Base-by-base conservation (phyloP, 208 protist species). In the Crithidia acanthocephali region DNA sequence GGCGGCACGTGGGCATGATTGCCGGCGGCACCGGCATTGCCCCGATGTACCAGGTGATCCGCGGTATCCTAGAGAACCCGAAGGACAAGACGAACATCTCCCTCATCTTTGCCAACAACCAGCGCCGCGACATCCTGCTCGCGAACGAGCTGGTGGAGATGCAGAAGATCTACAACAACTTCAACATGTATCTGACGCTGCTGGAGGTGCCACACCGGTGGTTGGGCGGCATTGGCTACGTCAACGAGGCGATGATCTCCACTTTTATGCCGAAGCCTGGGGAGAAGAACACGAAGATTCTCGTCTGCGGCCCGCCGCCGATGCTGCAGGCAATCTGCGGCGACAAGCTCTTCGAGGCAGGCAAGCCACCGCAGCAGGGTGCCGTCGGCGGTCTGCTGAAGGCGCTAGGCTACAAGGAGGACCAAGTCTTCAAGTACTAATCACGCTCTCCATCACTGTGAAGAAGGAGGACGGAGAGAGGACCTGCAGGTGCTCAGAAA, bases 11-110 rank as follows among this genome's bases (percentile, higher is more conserved):
- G 5, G 93, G 92, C 48, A 97, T 98, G 92, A 88, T 98, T 13
- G 89, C 88, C 2, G 84, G 84, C 22, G 96, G 96, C 37, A 98
- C 93, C 32, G 96, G 94, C 69, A 98, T 98, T 65, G 81, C 95
- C 13, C 94, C 96, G 16, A 94, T 97, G 83, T 93, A 93, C 65
- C 95, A 98, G 84, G 74, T 97, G 53, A 75, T 95, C 53, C 81
- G 79, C 22, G 84, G 81, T 55, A 78, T 97, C 35, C 68, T 93
- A 56, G 72, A 87, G 52, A 93, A 97, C 77, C 68, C 77, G 18
- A 87, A 85, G 74, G 95, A 96, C 63, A 90, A 82, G 78, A 92
- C 90, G 1, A 84, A 92, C 60, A 77, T 98, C 27, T 91, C 80
- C 9, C 83, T 98, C 59, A 75, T 98, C 57, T 98, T 80, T 64